Conservation (phyloP, 2,329 filamentous ascomycete species). For the Gaeumannomyces tritici region DNA sequence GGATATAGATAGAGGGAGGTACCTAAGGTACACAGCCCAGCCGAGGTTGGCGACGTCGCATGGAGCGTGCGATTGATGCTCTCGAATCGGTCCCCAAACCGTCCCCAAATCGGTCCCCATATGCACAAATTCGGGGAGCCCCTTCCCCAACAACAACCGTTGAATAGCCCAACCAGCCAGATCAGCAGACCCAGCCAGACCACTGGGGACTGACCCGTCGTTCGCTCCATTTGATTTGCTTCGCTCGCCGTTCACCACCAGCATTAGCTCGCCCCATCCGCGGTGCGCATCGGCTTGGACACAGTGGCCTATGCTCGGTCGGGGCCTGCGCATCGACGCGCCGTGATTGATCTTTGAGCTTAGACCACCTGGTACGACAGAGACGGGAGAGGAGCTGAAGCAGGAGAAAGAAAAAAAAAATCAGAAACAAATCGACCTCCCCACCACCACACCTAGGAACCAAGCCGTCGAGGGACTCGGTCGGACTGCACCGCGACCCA, state of each 20-base stretch:
- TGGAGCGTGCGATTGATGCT: too few species aligned
- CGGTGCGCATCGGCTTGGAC: background rate
- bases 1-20: too few species aligned
- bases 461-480: background rate
- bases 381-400: background rate
- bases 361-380: background rate
- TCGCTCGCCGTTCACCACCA: background rate
- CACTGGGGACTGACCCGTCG: background rate
- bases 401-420: background rate
- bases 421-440: background rate
- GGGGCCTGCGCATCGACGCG: background rate
- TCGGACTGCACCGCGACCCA: background rate
- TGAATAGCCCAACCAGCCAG: background rate
- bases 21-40: too few species aligned
- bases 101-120: too few species aligned
- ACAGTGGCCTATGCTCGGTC: background rate
- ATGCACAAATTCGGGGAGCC: conserved; percentile 6
- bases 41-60: background rate
- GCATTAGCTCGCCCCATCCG: too few species aligned
- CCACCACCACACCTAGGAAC: background rate
- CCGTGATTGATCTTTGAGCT: background rate
- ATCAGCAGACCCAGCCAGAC: background rate
- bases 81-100: too few species aligned
- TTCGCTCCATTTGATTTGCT: too few species aligned
- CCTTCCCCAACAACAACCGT: conserved; percentile 1